Conservation (phyloP, 2,329 filamentous ascomycete genomes). For the Diaporthe vaccinii region DNA sequence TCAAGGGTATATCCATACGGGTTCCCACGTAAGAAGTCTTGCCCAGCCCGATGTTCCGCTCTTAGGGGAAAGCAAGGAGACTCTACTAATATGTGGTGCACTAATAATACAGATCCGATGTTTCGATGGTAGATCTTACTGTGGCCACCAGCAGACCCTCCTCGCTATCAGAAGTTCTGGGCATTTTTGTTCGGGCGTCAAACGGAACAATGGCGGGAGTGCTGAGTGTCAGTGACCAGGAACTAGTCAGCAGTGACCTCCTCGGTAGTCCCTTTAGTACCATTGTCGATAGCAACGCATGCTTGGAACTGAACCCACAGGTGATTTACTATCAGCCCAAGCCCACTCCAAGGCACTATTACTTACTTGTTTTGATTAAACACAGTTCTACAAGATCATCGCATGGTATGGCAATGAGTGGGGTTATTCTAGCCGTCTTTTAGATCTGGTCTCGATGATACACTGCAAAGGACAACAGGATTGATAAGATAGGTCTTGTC, state of each 20-base stretch:
- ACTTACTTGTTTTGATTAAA: not conserved
- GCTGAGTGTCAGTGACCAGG: slow-evolving; percentile 2
- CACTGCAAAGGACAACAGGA: not conserved
- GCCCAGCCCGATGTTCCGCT: not conserved
- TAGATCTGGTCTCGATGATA: slow-evolving; percentile 2
- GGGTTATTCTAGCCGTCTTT: not conserved
- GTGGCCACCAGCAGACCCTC: not conserved
- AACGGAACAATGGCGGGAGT: not conserved
- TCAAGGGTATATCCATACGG: slow-evolving; percentile 1
- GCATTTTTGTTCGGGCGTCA: not conserved
- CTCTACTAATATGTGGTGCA: not conserved
- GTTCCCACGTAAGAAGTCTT: not conserved
- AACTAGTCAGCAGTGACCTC: not conserved
- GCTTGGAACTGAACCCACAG: slow-evolving; percentile 5
- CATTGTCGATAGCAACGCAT: slow-evolving; percentile 3
- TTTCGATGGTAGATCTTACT: slow-evolving; percentile 7
- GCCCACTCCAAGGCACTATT: not conserved
- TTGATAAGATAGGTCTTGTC: not conserved
- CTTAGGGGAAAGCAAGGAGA: not conserved
- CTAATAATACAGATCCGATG: not conserved
- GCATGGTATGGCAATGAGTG: slow-evolving; percentile 4
- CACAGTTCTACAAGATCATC: slow-evolving; percentile 6
- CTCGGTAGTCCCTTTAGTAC: not conserved
- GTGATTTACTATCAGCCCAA: not conserved
- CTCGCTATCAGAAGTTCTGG: slow-evolving; percentile 1